Evolutionary conservation across 164 flowering plant genomes (phyloP), one percentile per base, ranked within the genome.

Genomic region (Dillenia turbinata): DNA sequence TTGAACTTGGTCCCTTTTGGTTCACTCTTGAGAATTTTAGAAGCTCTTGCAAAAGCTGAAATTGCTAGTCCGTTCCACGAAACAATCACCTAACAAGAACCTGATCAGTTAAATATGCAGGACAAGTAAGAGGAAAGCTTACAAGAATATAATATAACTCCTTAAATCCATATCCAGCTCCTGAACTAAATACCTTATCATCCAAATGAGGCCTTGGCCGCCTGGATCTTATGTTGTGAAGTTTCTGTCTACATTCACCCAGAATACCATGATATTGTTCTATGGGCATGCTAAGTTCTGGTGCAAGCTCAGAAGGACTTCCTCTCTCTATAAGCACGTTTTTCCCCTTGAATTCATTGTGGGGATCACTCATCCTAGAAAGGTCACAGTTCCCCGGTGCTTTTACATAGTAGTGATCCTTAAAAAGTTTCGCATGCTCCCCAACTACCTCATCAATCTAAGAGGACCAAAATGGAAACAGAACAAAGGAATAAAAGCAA

Each of bases 61-160:
- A 94, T 89, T 40, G 79, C 88, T 61, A 94, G 95, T 58, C 96
- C 98, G 68, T 94, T 94, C 98, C 98, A 94, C 7, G 96, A 79
- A 51, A 94, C 98, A 69, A 94, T 94, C 43, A 94, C 96, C 98
- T 93, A 66, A 43, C 50, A 71, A 71, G 63, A 52, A 71, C 9
- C 59, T 57, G 19, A 56, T 54, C 26, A n/a, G 59, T 72, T 47
- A 61, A 56, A 54, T 33, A 56, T 52, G 49, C 47, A 60, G 47
- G 64, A 12, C 7, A 45, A 57, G 52, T 48, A 62, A 48, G 55
- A 54, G 11, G 65, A 17, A 66, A 14, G 54, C 17, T 15, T 19
- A 40, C 22, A 19, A 52, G 44, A 49, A 9, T 10, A 63, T 10
- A 19, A 24, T 22, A 40, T 5, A 2, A n/a, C n/a, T 40, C n/a